Conservation (phyloP, 78 protist species). For the Bodo saltans region DNA sequence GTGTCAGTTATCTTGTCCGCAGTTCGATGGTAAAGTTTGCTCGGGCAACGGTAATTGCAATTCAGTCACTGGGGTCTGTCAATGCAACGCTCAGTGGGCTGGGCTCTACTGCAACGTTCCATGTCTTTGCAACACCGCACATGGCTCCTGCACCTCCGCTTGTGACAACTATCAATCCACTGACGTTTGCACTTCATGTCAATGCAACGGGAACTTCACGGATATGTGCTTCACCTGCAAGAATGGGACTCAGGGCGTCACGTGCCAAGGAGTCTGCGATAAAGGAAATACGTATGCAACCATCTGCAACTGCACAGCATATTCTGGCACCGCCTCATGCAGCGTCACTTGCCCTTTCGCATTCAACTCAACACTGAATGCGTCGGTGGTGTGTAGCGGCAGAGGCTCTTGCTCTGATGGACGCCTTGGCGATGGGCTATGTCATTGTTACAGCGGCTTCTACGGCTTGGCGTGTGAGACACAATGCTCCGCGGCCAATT, state of each 20-base stretch:
- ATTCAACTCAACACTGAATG: too few relatives aligned
- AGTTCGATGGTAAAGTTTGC: background rate
- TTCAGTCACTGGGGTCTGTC: background rate
- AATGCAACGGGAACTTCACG: constrained; percentile 7
- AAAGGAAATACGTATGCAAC: background rate
- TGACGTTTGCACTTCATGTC: background rate
- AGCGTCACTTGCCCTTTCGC: background rate
- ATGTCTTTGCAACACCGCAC: background rate
- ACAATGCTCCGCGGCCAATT: too few relatives aligned
- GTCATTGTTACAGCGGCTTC: too few relatives aligned
- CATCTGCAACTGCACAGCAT: background rate
- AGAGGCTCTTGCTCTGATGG: too few relatives aligned
- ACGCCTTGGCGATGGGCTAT: too few relatives aligned
- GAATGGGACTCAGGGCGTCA: background rate
- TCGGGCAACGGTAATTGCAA: background rate
- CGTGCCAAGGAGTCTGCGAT: background rate
- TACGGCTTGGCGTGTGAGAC: too few relatives aligned
- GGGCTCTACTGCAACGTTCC: background rate
- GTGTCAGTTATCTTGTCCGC: background rate
- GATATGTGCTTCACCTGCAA: background rate
- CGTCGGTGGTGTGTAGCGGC: too few relatives aligned
- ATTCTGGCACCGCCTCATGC: background rate
- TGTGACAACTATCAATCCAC: background rate
- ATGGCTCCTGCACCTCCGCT: background rate
- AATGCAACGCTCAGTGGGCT: constrained; percentile 4